phyloP scores from a whole-genome alignment of 2,329 filamentous ascomycete species.

The Balansia obtecta region DNA sequence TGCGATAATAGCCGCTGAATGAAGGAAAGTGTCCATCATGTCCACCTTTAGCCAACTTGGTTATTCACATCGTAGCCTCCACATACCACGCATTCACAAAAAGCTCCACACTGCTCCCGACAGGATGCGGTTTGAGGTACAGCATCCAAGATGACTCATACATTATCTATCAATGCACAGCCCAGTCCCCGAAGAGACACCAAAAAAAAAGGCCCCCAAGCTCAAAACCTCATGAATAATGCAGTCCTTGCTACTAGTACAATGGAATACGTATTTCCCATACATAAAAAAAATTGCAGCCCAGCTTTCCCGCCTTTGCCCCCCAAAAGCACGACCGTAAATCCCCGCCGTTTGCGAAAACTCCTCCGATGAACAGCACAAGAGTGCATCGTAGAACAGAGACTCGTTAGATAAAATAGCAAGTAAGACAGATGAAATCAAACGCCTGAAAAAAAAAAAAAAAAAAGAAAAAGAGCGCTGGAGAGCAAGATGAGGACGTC shows the following conservation, averaged over 20 bases:
- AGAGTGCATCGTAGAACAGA: neutral
- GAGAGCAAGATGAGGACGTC: neutral
- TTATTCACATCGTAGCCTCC: neutral
- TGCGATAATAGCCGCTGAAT: no score
- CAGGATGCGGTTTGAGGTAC: neutral
- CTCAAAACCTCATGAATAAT: neutral
- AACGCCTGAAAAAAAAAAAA: conserved; percentile 2
- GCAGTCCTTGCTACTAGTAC: conserved; percentile 5
- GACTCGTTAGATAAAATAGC: neutral
- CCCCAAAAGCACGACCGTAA: neutral
- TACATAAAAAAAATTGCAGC: neutral
- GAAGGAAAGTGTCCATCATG: no score
- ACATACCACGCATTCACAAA: neutral
- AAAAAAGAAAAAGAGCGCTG: neutral
- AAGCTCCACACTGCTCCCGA: neutral
- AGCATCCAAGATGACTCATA: neutral
- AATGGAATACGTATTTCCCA: neutral
- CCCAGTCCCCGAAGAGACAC: neutral
- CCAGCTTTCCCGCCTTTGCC: neutral
- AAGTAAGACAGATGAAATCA: neutral
- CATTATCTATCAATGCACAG: neutral
- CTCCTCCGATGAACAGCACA: neutral
- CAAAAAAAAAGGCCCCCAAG: neutral
- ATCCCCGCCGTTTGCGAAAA: neutral
- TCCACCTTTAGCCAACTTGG: no score